Conservation (phyloP, 441 rosid genomes). For the Populus hybrid region DNA sequence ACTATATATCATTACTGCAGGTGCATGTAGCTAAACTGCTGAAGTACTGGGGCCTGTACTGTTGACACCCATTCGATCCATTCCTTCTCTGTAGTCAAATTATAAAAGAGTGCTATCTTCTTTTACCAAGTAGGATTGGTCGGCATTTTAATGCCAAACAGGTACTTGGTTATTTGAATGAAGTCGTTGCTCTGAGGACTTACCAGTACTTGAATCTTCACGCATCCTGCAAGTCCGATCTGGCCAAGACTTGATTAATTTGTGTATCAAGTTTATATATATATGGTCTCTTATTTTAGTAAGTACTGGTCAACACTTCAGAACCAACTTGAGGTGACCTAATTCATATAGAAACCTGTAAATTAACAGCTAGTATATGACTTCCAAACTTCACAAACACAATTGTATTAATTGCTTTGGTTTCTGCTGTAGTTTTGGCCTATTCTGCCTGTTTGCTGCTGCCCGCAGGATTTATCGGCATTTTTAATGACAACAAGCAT, state of each 20-base stretch:
- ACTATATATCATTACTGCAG: too few species aligned
- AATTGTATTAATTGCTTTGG: background rate
- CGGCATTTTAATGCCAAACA: too few species aligned
- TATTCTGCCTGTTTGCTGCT: background rate
- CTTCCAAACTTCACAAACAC: background rate
- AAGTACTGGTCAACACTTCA: background rate
- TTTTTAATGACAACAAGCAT: background rate
- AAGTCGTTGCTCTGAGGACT: too few species aligned
- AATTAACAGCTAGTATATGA: background rate
- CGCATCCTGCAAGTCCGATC: background rate
- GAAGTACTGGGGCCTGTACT: too few species aligned
- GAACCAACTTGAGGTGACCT: background rate
- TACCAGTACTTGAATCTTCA: background rate
- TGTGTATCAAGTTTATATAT: too few species aligned
- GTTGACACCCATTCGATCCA: too few species aligned
- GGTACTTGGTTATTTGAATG: too few species aligned
- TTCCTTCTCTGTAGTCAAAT: too few species aligned
- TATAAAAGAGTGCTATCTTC: too few species aligned
- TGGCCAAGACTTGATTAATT: too few species aligned
- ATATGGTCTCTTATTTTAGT: background rate
- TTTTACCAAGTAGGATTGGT: too few species aligned
- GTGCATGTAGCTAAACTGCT: too few species aligned
- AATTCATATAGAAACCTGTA: background rate
- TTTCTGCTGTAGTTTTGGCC: background rate
- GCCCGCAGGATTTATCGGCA: background rate